phyloP scores from a whole-genome alignment of 352 stramenopile genomes.

The Globisporangium parvum region DNA sequence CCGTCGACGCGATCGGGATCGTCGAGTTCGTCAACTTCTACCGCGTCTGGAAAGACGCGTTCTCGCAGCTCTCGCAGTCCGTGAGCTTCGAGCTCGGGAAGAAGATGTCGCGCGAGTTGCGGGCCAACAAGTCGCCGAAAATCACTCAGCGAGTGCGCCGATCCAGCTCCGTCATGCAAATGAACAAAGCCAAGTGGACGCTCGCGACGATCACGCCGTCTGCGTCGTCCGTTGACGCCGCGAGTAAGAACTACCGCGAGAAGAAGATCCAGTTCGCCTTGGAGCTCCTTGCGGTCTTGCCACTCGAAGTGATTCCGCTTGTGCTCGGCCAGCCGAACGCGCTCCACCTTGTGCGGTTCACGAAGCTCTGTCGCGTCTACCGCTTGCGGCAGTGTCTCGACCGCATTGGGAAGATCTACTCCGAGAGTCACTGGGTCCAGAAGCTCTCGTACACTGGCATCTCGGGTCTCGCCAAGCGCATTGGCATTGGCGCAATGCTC shows the following conservation, averaged over 20 bases:
- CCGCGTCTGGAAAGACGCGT: constrained; percentile 23
- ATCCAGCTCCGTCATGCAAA: constrained; percentile 12
- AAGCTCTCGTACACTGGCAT: constrained; percentile 55
- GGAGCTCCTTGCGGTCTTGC: constrained; percentile 43
- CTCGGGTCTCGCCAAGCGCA: constrained; percentile 35
- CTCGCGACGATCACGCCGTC: constrained; percentile 29
- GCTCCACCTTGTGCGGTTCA: constrained; percentile 50
- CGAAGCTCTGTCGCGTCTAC: constrained; percentile 57
- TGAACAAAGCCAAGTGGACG: constrained; percentile 38
- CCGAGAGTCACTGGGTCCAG: constrained; percentile 34
- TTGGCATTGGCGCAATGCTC: constrained; percentile 25
- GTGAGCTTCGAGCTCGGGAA: constrained; percentile 43
- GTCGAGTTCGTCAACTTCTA: constrained; percentile 43
- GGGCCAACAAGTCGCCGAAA: constrained; percentile 23
- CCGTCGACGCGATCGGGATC: constrained; percentile 38
- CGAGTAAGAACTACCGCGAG: constrained; percentile 15
- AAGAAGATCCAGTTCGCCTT: constrained; percentile 39
- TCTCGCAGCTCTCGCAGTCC: constrained; percentile 29
- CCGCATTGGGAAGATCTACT: constrained; percentile 45
- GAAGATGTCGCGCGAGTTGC: constrained; percentile 34
- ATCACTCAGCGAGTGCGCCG: constrained; percentile 26
- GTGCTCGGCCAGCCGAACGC: constrained; percentile 33
- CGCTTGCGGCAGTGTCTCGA: constrained; percentile 30
- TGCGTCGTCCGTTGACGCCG: constrained; percentile 10
- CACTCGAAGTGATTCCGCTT: constrained; percentile 45